A percentile compares a stretch with the other conserved stretches of the same genome.
These are phyloP conservation scores for Heterotrichella gracilis DNA, from an alignment of 352 stramenopile species.

Conservation along the genomic window DNA sequence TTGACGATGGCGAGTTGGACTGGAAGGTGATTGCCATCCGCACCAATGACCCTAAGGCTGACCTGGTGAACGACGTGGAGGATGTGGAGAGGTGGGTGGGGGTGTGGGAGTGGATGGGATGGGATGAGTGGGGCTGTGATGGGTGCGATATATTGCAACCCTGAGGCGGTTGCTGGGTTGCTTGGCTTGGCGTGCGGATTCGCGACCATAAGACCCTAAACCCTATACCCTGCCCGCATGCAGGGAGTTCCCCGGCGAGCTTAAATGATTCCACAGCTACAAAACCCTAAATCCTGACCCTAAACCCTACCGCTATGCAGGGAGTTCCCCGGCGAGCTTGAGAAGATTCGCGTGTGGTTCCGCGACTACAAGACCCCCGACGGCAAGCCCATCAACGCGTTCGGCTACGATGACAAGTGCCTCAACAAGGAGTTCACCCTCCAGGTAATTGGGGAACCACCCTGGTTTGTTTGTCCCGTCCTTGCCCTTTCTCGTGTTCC, in stretches of 20 bases:
- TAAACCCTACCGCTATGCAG: slow-evolving; percentile 30
- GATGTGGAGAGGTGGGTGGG: too few species aligned
- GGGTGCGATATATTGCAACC: too few species aligned
- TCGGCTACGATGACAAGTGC: slow-evolving; percentile 77
- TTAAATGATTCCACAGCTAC: too few species aligned
- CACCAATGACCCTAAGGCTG: slow-evolving; percentile 62
- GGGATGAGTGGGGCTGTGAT: too few species aligned
- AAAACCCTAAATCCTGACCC: too few species aligned
- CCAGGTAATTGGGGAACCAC: too few species aligned
- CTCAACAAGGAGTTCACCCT: slow-evolving; percentile 48
- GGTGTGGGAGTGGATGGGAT: too few species aligned
- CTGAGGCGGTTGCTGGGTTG: too few species aligned
- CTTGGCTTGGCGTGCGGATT: too few species aligned
- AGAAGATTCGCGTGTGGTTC: slow-evolving; percentile 72
- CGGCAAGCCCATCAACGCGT: slow-evolving; percentile 85
- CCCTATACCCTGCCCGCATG: slow-evolving; percentile 29
- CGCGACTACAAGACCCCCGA: slow-evolving; percentile 98
- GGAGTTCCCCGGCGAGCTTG: slow-evolving; percentile 40
- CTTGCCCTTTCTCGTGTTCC: too few species aligned
- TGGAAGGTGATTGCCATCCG: slow-evolving; percentile 93
- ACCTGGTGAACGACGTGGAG: slow-evolving; percentile 60
- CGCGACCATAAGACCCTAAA: too few species aligned
- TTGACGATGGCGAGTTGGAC: slow-evolving; percentile 90
- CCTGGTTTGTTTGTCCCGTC: too few species aligned
- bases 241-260: slow-evolving; percentile 37